Base-by-base conservation (phyloP, 2,329 filamentous ascomycete species). In the Fusarium aywerte region DNA sequence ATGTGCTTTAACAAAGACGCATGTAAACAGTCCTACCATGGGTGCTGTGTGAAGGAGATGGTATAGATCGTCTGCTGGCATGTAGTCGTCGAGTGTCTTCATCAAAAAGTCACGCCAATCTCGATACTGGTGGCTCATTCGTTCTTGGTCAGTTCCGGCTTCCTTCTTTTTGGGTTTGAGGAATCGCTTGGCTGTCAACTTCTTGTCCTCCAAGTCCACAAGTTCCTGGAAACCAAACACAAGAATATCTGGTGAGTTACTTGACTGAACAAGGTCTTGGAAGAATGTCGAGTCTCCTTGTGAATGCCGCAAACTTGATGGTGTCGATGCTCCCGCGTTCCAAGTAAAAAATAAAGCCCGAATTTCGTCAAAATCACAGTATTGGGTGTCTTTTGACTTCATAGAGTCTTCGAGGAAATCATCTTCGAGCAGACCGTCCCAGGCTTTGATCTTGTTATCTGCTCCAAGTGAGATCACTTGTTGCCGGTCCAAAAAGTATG, bases 221-320 rank as follows among this genome's bases (percentile, higher is more conserved):
- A 99, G 85, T 78, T 99, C 96, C 78, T 99, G 96, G 77, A 99
- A 99, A 2, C 94, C 95, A 82, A 99, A 99, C 1, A 98, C 87
- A 4, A 98, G 80, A 48, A 99, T 93, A 71, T 98, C 96, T 0
- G 96, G 93, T 9, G 91, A 89, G 36, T 90, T 86, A 64, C 91
- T 89, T n/a, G 86, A 87, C 67, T 90, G 87, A 25, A 99, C 83
- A 16, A 97, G 85, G 58, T 95, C 88, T 67, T 89, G 88, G 74
- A 98, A 91, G 77, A 98, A 98, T 40, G 85, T 84, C 12, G 87
- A 86, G 73, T 97, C 92, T 52, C 86, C 81, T 29, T 87, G 85
- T 2, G 88, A 87, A 65, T 92, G 88, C 54, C 91, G 87, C 32
- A 98, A 82, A 73, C 90, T 92, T 59, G 89, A 89, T 0, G 96